Conservation (phyloP, 1,284 basidiomycete species). For the Ceratobasidium sp. region DNA sequence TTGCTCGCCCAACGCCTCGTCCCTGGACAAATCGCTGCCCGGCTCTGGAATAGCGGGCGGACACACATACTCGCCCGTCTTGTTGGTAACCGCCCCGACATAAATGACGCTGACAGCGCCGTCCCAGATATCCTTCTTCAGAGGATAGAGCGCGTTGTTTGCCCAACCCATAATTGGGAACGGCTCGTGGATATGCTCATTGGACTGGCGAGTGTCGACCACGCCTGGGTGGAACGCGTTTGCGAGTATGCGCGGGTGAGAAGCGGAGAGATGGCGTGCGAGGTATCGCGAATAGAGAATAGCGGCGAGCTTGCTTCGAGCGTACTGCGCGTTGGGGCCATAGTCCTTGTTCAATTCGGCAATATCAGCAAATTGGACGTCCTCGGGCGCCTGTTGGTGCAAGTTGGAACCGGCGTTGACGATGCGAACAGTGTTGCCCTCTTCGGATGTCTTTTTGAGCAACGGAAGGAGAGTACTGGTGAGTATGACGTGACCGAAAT, state of each 20-base stretch:
- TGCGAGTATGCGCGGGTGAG: conserved; percentile 23
- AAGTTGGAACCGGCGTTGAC: conserved; percentile 42
- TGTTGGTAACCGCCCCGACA: conserved; percentile 13
- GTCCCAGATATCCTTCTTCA: conserved; percentile 45
- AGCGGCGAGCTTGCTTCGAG: conserved; percentile 29
- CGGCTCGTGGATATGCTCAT: conserved; percentile 38
- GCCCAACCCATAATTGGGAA: conserved; percentile 31
- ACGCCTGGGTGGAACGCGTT: conserved; percentile 40
- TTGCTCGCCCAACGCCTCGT: conserved; percentile 21
- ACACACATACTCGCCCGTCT: conserved; percentile 37
- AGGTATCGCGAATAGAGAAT: conserved; percentile 39
- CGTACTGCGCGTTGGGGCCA: conserved; percentile 30
- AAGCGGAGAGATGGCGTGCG: conserved; percentile 30
- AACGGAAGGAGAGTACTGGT: conserved; percentile 50
- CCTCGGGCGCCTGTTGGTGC: conserved; percentile 31
- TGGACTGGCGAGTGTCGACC: conserved; percentile 38
- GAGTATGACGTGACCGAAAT: conserved; percentile 49
- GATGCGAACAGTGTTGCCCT: conserved; percentile 49
- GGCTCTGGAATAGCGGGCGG: conserved; percentile 41
- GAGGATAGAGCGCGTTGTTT: conserved; percentile 26
- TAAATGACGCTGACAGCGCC: conserved; percentile 38
- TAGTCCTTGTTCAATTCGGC: conserved; percentile 41
- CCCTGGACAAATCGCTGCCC: conserved; percentile 15
- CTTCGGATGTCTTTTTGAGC: conserved; percentile 44
- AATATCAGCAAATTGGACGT: conserved; percentile 17